Conservation (phyloP, 331 rosid genomes). For the Ulmus americana region DNA sequence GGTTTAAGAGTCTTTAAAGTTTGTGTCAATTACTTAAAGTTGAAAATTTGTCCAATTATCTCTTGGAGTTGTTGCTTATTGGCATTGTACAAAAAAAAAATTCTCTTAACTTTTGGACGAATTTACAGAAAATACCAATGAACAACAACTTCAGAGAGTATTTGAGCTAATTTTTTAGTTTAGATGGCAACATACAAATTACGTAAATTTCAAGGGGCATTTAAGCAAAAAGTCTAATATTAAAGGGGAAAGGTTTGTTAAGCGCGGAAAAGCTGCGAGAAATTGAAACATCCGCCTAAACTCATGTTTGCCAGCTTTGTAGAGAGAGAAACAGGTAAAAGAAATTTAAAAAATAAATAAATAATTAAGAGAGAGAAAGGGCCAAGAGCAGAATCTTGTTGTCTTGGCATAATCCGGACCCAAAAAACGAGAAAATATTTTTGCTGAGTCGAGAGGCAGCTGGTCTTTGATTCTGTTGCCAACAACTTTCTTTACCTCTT, state of each 20-base stretch:
- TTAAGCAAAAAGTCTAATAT: not conserved
- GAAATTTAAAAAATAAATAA: not conserved
- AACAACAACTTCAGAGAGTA: not conserved
- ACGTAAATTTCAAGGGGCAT: not conserved
- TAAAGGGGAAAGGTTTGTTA: not conserved
- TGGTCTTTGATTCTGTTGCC: conserved; percentile 15
- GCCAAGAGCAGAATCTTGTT: conserved; percentile 18
- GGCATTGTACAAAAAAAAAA: too few species aligned
- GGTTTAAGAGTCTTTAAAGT: too few species aligned
- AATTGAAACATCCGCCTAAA: conserved; percentile 60
- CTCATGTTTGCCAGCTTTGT: conserved; percentile 40
- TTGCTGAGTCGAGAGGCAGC: conserved; percentile 11
- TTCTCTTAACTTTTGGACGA: too few species aligned
- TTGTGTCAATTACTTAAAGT: not conserved
- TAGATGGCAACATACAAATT: too few species aligned
- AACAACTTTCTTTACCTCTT: not conserved
- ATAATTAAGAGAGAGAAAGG: not conserved
- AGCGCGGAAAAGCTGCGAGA: conserved; percentile 46
- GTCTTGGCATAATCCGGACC: conserved; percentile 29
- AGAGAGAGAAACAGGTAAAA: conserved; percentile 17
- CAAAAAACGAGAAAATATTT: conserved; percentile 10
- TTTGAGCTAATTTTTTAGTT: too few species aligned
- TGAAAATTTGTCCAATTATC: too few species aligned
- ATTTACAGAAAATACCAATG: too few species aligned
- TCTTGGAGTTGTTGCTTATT: too few species aligned